phyloP scores from a whole-genome alignment of 129 eudicot genomes.

The Calendula officinalis region DNA sequence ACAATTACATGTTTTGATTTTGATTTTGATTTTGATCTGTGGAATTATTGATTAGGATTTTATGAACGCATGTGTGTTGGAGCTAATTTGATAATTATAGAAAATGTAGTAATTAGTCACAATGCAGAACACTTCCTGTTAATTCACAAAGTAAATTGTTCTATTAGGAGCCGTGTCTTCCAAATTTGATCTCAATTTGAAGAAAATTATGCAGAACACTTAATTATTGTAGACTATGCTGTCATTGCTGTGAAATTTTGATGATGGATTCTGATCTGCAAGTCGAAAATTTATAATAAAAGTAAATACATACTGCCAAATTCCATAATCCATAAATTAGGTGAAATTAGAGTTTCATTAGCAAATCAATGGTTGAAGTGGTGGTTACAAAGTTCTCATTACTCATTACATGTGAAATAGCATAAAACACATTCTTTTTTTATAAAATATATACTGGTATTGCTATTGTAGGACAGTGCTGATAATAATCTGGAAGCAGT shows the following conservation, averaged over 20 bases:
- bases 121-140: too few species aligned
- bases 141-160: too few species aligned
- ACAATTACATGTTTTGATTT: neutral
- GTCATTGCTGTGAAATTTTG: neutral
- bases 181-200: too few species aligned
- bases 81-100: neutral
- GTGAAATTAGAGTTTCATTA: too few species aligned
- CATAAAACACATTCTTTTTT: slow-evolving; percentile 1
- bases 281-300: neutral
- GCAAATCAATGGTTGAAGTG: too few species aligned
- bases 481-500: slow-evolving; percentile 38
- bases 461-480: slow-evolving; percentile 26
- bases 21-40: neutral
- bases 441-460: slow-evolving; percentile 2
- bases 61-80: neutral
- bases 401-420: neutral
- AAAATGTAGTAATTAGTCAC: too few species aligned
- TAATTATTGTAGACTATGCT: too few species aligned
- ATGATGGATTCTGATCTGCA: neutral
- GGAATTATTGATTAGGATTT: neutral
- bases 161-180: neutral
- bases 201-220: neutral
- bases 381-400: too few species aligned
- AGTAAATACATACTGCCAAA: neutral
- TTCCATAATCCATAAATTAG: neutral